Evolutionary conservation across 2,329 filamentous ascomycete genomes (phyloP), one percentile per base, ranked within the genome.

Genomic region (Hypomyces perniciosus): DNA sequence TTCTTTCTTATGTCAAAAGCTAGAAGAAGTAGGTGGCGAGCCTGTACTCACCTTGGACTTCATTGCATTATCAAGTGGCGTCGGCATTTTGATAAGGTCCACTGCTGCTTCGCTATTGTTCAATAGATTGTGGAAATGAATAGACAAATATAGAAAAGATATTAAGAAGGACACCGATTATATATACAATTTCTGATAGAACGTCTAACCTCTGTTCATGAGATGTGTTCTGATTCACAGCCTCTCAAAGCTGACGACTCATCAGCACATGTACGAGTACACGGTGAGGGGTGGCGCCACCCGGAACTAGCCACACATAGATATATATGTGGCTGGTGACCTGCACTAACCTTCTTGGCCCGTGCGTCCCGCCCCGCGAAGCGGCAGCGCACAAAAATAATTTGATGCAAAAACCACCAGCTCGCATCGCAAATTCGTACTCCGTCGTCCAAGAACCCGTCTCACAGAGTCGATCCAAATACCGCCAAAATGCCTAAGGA

Each of bases 401-500:
- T 57, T 57, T 44, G 49, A 45, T 51, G 48, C 43, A 57, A 61
- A 62, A 60, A 56, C 54, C 54, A 55, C 50, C 44, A 50, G 54
- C 50, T 56, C 48, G 35, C 49, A 57, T 52, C 52, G 35, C 46
- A 46, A 51, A 52, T 35, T 49, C 49, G 50, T 46, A 39, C 52
- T 46, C 33, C 43, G 43, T 49, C 44, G 49, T 50, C 49, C 52
- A 54, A 57, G 54, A 59, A 42, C 50, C 54, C 44, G 43, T 57
- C 43, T 53, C 54, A 51, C 55, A 46, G 55, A 60, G 58, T 53
- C 59, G 62, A 59, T 58, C 61, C 59, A 58, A 70, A 57, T 59
- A 73, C 79, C 76, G 78, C 77, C 88, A 95, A 79, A 77, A 99
- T 99, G 93, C 92, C 93, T 85, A 83, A 84, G 72, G 90, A 97